These are phyloP conservation scores for Russula brevipes DNA, from an alignment of 768 basidiomycete species.

Conservation along the genomic window DNA sequence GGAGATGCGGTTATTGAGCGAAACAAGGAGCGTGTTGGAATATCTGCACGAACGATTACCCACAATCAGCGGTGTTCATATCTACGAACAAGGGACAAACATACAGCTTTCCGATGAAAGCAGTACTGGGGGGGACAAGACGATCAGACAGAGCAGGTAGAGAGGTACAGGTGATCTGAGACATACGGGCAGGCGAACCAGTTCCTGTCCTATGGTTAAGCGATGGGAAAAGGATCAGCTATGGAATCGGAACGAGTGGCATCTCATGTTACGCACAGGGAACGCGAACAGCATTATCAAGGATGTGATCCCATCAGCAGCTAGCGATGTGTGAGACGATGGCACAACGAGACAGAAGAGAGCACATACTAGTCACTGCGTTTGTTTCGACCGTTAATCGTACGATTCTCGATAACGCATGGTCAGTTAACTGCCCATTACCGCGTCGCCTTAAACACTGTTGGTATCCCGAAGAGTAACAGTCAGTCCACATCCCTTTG, in stretches of 20 bases:
- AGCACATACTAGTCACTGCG: not conserved
- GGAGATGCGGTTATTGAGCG: conserved; percentile 15
- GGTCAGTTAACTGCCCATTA: not conserved
- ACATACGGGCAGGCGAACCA: conserved; percentile 16
- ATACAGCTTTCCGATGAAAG: conserved; percentile 15
- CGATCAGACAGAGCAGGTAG: not conserved
- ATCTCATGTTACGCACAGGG: not conserved
- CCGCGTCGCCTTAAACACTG: not conserved
- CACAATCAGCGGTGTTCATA: not conserved
- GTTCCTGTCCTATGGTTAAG: conserved; percentile 1
- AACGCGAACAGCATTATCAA: not conserved
- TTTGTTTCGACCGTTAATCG: conserved; percentile 17
- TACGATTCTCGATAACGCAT: not conserved
- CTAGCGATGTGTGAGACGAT: not conserved
- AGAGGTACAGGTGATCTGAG: not conserved
- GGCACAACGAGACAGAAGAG: not conserved
- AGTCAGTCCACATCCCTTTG: not conserved
- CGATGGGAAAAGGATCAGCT: not conserved
- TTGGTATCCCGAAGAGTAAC: not conserved
- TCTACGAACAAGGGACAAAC: not conserved
- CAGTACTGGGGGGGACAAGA: not conserved
- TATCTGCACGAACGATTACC: not conserved
- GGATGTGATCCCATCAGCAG: not conserved
- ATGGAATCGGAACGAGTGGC: not conserved
- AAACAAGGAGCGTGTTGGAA: conserved; percentile 12